A percentile compares a stretch with the other conserved stretches of the same genome.
Conservation (phyloP, 345 rosid genomes). For the Balakata baccata region DNA sequence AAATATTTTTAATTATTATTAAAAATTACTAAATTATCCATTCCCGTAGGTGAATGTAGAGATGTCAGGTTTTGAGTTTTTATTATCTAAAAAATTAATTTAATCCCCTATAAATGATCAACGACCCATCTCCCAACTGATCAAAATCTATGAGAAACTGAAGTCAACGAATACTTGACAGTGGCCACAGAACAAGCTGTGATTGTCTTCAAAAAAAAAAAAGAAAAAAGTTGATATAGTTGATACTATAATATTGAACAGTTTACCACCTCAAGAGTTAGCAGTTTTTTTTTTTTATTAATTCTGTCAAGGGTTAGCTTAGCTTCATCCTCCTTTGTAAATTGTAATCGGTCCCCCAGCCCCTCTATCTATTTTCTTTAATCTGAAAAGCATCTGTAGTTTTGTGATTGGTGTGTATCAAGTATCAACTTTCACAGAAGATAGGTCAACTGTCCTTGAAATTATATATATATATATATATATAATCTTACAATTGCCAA, state of each 20-base stretch:
- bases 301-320: neutral
- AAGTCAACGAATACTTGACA: neutral
- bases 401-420: neutral
- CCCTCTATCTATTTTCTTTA: neutral
- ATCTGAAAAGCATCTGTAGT: neutral
- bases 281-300: no score
- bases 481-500: no score
- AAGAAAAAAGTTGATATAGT: no score
- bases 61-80: no score
- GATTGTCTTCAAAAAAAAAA: no score
- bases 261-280: no score
- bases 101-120: neutral
- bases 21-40: no score
- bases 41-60: no score
- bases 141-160: neutral
- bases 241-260: no score
- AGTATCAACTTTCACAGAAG: neutral
- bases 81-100: no score
- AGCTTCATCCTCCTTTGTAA: neutral
- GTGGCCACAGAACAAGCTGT: neutral
- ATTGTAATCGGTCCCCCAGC: constrained; percentile 10
- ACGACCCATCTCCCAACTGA: neutral
- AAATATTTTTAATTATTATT: no score
- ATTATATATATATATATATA: neutral
- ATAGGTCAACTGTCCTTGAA: constrained; percentile 18